Percentiles rank a stretch among this genome's conserved stretches.
Conservation (phyloP, 164 flowering plant genomes). For the Macadamia integrifolia region DNA sequence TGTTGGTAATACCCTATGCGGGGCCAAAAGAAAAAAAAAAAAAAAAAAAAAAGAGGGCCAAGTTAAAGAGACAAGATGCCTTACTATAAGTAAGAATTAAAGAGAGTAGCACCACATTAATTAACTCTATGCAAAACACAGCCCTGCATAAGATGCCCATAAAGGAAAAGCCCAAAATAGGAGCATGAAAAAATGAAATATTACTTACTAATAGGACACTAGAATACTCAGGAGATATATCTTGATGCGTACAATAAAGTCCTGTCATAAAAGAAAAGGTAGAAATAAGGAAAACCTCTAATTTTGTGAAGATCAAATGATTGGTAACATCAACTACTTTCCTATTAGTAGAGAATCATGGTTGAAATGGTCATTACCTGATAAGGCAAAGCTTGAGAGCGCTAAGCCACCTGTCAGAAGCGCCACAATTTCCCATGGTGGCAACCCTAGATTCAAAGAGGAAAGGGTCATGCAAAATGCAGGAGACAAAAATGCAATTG, state of each 20-base stretch:
- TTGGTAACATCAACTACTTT: neutral
- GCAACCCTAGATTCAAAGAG: conserved; percentile 81
- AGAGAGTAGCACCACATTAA: neutral
- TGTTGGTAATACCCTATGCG: conserved; percentile 85
- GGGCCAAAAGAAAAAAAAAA: no score
- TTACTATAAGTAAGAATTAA: no score
- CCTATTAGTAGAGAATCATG: neutral
- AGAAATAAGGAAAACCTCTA: neutral
- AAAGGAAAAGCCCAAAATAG: neutral
- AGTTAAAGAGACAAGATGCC: no score
- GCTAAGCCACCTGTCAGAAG: conserved; percentile 83
- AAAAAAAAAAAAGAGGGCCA: no score
- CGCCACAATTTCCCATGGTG: conserved; percentile 82
- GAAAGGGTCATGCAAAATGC: conserved; percentile 85
- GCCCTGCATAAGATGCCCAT: no score
- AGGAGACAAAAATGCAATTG: conserved; percentile 87
- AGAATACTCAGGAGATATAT: conserved; percentile 94
- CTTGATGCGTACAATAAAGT: conserved; percentile 96
- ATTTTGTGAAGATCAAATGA: neutral
- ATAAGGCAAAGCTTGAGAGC: conserved; percentile 94
- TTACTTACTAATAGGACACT: conserved; percentile 85
- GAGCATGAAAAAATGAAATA: neutral
- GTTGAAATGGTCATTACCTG: conserved; percentile 43
- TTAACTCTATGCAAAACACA: neutral
- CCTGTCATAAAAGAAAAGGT: conserved; percentile 37